Percentiles rank a stretch among this genome's conserved stretches.
phyloP scores from a whole-genome alignment of 768 basidiomycete genomes.

The Dictyophora rubrovolvata region DNA sequence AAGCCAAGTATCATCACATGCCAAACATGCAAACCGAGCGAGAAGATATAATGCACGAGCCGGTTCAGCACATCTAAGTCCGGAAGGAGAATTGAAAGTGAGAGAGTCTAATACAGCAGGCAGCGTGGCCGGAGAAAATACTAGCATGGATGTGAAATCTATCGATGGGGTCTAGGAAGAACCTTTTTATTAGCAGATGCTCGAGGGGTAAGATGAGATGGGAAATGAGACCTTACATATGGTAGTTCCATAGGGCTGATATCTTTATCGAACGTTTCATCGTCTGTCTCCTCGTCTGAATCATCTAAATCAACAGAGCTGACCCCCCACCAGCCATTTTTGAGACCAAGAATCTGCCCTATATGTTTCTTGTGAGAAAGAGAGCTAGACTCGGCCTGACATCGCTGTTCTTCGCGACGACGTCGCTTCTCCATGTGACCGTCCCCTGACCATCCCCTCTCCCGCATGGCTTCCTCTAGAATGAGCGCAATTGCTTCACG shows the following conservation, averaged over 20 bases:
- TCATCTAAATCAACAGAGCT: conserved; percentile 36
- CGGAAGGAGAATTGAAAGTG: conserved; percentile 64
- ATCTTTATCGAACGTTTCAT: conserved; percentile 17
- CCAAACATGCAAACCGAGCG: conserved; percentile 84
- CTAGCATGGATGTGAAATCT: conserved; percentile 85
- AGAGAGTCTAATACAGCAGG: conserved; percentile 74
- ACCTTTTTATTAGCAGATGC: conserved; percentile 14
- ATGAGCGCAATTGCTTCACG: conserved; percentile 81
- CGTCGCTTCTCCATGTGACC: conserved; percentile 62
- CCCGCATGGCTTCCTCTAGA: conserved; percentile 80
- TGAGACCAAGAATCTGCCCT: conserved; percentile 44
- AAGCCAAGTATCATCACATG: conserved; percentile 85
- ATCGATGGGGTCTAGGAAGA: conserved; percentile 52
- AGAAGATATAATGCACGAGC: conserved; percentile 88
- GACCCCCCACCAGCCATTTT: conserved; percentile 56
- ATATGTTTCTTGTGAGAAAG: conserved; percentile 50
- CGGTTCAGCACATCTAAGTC: conserved; percentile 58
- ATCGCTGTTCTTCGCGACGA: conserved; percentile 40
- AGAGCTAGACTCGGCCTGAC: conserved; percentile 42
- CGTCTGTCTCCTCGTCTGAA: conserved; percentile 39
- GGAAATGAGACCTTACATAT: conserved; percentile 34
- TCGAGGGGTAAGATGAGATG: background rate
- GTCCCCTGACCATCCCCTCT: conserved; percentile 73
- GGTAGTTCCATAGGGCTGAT: conserved; percentile 25
- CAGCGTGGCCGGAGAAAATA: conserved; percentile 74